Evolutionary conservation across 2,329 filamentous ascomycete species (phyloP), one percentile per base, ranked within the genome.

Genomic region (Sphaerulina vaccinii): DNA sequence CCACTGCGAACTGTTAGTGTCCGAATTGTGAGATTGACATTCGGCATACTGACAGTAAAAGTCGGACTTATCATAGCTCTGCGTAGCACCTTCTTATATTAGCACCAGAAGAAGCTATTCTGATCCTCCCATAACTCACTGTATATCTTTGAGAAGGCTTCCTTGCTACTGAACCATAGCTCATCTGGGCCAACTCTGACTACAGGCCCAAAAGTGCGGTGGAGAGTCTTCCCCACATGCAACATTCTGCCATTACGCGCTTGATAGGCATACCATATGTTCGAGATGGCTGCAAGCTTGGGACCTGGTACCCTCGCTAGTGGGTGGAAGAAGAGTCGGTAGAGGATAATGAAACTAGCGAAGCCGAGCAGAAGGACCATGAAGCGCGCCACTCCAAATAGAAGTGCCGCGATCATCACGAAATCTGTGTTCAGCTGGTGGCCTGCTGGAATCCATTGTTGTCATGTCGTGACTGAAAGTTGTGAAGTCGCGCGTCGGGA

Each of bases 101-200:
- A 15, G 33, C 33, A 19, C 13, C 23, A 37, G 2, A 2, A 37
- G 19, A 24, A 32, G 37, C 11, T 23, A 22, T 29, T 10, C 5
- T 5, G 3, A 16, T 19, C 24, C 9, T 7, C 8, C 10, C 16
- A 19, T 41, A 2, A 40, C 45, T 49, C 43, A 38, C 56, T 52
- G 51, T 57, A 57, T 8, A 59, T 57, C 7, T 53, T 50, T 6
- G 41, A 44, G 37, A 55, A 55, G 5, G 54, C 45, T 7, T 52
- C 49, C 47, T 52, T 56, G 36, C 49, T 57, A 42, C 54, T 45
- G 15, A 59, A 29, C 54, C 54, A 57, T n/a, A 70, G 75, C 57
- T 78, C 75, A 50, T 75, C 69, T 1, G 76, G 76, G 3, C 69
- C 71, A 33, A 78, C 65, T 18, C 77, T 71, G 3, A 79, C 74